Percentiles rank a stretch among this genome's conserved stretches.
Conservation (phyloP, 768 basidiomycete genomes). For the Auricularia cornea region DNA sequence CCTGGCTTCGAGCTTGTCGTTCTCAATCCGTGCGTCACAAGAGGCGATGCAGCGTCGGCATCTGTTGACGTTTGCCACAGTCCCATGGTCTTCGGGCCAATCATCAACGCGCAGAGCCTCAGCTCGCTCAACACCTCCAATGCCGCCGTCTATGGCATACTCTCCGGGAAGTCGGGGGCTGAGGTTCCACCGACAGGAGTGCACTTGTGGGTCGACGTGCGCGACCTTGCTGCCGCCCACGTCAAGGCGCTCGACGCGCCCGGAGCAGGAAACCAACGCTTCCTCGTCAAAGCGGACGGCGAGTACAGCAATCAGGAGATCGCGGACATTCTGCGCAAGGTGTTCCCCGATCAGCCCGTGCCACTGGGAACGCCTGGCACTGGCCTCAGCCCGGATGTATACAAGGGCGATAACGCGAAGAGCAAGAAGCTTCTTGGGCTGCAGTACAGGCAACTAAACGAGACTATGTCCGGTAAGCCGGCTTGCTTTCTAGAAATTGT, state of each 20-base stretch:
- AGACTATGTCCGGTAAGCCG: background rate
- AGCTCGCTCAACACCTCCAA: background rate
- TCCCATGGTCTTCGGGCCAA: background rate
- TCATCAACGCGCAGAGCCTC: background rate
- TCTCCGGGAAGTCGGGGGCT: background rate
- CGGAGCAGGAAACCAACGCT: conserved; percentile 47
- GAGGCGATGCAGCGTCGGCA: background rate
- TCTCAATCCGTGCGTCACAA: conserved; percentile 1
- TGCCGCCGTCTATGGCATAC: background rate
- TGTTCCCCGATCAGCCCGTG: background rate
- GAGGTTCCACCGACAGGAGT: background rate
- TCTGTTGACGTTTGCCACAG: background rate
- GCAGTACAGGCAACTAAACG: background rate
- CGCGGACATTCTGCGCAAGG: background rate
- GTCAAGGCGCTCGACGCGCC: conserved; percentile 41
- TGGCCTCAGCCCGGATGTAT: background rate
- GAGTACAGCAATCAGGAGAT: background rate
- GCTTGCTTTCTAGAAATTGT: too few relatives aligned
- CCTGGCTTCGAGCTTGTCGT: conserved; percentile 1
- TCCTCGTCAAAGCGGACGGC: conserved; percentile 34
- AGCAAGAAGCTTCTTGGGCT: background rate
- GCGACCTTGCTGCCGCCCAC: background rate
- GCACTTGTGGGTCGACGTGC: background rate
- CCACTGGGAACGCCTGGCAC: background rate
- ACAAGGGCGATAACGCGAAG: background rate